Conservation (phyloP, 2,329 filamentous ascomycete genomes). For the Diatrype stigma region DNA sequence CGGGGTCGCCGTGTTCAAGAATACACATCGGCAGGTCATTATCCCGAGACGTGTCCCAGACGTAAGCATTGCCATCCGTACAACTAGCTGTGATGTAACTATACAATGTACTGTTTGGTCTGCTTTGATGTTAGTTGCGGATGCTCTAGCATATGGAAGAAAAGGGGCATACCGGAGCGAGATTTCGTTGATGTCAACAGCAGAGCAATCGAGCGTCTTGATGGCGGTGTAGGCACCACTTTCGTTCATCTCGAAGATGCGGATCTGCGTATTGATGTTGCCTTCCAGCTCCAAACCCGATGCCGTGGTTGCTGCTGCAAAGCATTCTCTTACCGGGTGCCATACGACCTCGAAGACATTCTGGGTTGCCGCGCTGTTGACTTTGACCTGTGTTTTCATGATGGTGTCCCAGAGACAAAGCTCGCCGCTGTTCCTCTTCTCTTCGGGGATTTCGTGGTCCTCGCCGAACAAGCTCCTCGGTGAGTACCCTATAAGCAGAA, state of each 20-base stretch:
- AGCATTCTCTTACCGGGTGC: constrained; percentile 52
- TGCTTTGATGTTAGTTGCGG: constrained; percentile 22
- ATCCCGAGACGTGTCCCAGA: constrained; percentile 58
- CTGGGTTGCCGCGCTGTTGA: constrained; percentile 48
- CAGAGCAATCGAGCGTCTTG: constrained; percentile 55
- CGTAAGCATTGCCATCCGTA: constrained; percentile 57
- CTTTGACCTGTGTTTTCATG: constrained; percentile 38
- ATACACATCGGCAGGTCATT: constrained; percentile 54
- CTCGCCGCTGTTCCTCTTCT: constrained; percentile 54
- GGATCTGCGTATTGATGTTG: constrained; percentile 51
- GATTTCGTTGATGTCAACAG: constrained; percentile 60
- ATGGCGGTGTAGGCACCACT: constrained; percentile 38
- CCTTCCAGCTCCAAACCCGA: constrained; percentile 38
- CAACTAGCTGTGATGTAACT: constrained; percentile 58
- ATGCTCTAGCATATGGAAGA: constrained; percentile 6
- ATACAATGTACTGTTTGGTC: constrained; percentile 46
- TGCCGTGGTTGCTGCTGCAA: constrained; percentile 56
- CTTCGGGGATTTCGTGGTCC: constrained; percentile 55
- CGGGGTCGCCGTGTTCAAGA: constrained; percentile 45
- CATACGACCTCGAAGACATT: constrained; percentile 64
- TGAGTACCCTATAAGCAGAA: constrained; percentile 60
- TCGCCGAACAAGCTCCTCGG: constrained; percentile 50
- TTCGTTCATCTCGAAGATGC: constrained; percentile 42
- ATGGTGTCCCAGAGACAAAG: constrained; percentile 55
- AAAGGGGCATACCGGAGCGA: constrained; percentile 39